These are phyloP conservation scores for Ascodesmis nigricans DNA, from an alignment of 495 filamentous ascomycete genomes.

Conservation along the genomic window DNA sequence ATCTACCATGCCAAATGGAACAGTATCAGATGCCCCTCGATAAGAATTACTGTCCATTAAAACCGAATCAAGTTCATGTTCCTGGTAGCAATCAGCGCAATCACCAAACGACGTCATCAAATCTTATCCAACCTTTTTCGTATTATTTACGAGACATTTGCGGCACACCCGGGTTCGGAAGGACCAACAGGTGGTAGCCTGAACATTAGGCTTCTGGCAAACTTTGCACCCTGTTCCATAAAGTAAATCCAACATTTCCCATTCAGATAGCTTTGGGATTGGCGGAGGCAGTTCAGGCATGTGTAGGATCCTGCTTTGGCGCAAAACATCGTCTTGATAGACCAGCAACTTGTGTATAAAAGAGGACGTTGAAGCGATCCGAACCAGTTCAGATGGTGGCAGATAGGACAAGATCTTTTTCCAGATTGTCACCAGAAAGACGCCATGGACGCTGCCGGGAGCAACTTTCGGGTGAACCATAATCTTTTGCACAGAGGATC, in stretches of 20 bases:
- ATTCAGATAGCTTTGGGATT: conserved; percentile 25
- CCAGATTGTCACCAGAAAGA: conserved; percentile 12
- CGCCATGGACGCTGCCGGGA: too few species aligned
- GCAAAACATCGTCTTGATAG: conserved; percentile 28
- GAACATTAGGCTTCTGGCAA: conserved; percentile 21
- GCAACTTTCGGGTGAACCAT: too few species aligned
- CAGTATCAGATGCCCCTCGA: conserved; percentile 32
- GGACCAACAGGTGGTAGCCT: conserved; percentile 28
- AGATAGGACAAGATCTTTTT: conserved; percentile 9
- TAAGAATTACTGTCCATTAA: conserved; percentile 35
- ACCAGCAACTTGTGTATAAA: too few species aligned
- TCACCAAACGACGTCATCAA: too few species aligned
- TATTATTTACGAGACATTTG: conserved; percentile 32
- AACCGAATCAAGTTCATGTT: conserved; percentile 4
- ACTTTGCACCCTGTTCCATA: conserved; percentile 26
- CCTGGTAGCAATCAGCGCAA: conserved; percentile 6
- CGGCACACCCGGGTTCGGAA: conserved; percentile 42
- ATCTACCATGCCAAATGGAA: conserved; percentile 44
- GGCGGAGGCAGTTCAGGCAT: conserved; percentile 28
- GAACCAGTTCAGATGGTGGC: conserved; percentile 11
- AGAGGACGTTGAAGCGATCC: too few species aligned
- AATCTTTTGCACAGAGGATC: too few species aligned
- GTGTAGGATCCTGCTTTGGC: conserved; percentile 24
- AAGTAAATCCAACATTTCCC: conserved; percentile 29
- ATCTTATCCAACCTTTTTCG: conserved; percentile 34